Base-by-base conservation (phyloP, 139 green algal genomes). In the Chlorella vulgaris region DNA sequence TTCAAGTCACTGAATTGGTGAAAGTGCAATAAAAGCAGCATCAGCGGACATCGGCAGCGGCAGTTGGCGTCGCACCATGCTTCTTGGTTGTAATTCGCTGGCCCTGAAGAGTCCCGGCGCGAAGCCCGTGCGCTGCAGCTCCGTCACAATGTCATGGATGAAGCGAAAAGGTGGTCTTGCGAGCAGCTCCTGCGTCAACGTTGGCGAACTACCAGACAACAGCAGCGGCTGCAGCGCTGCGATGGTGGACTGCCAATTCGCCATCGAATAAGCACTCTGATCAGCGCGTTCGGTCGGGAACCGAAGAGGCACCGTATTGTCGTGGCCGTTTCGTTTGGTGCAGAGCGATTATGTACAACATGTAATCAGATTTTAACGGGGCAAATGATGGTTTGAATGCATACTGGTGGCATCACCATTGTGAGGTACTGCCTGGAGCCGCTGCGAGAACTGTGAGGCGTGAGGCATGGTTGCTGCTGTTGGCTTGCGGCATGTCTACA, bases 141-240 rank as follows among this genome's bases (percentile, higher is more conserved):
- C 93, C 29, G 86, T 87, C 6, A 97, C 84, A 28, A 97, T 84
- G 84, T 97, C 93, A 53, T 97, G 93, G n/a, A 96, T 85, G 83
- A 95, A 96, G 43, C 93, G 83, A 51, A 97, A 97, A 13, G 93
- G 93, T 0, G 93, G 92, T 67, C 94, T 94, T 29, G 83, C 83
- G 0, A 97, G 87, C 53, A 95, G 80, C 70, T 91, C 90, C 47
- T 93, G 88, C 38, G 88, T 91, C 2, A 97, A 85, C 69, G 93
- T 92, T 0, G 93, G 93, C 74, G 90, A 90, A n/a, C n/a, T n/a
- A 2, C 85, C 80, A 26, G 94, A 85, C 0, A 95, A 63, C 8
- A 91, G 88, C 35, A 80, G 70, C 4, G 89, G 82, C 73, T 96
- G 92, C 43, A 96, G 74, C 4, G 88, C 21, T 22, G 84, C 55